phyloP scores from a whole-genome alignment of 257 asterid species.

The Solanum chilense region DNA sequence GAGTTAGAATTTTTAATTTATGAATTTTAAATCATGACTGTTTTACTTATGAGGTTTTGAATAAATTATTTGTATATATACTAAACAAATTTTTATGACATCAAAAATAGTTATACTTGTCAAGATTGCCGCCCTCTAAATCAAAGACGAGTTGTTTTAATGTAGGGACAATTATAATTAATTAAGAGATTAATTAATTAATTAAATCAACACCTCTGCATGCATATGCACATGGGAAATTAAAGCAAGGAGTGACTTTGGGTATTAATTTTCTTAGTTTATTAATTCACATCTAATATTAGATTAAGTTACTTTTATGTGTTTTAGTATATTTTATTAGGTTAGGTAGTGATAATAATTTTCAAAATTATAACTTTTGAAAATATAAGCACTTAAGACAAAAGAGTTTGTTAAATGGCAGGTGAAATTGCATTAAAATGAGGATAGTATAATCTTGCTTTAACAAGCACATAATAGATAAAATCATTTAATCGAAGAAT shows the following conservation, averaged over 20 bases:
- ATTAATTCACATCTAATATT: constrained; percentile 1
- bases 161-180: neutral
- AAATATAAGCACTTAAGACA: constrained; percentile 10
- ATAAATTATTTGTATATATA: too few species aligned
- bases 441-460: neutral
- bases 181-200: neutral
- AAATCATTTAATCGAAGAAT: neutral
- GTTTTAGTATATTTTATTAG: neutral
- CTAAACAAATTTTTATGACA: too few species aligned
- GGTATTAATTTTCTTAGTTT: neutral
- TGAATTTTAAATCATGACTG: neutral
- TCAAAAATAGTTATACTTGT: neutral
- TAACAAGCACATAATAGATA: too few species aligned
- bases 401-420: constrained; percentile 14
- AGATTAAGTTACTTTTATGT: neutral
- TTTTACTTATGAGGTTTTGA: neutral
- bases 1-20: neutral
- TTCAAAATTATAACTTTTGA: neutral
- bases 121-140: neutral
- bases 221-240: constrained; percentile 13
- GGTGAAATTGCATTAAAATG: constrained; percentile 5
- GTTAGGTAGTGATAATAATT: neutral
- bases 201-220: neutral
- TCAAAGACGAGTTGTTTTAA: neutral
- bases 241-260: neutral